These are phyloP conservation scores for Anthracocystis walkeri DNA, from an alignment of 1,284 basidiomycete species.

Conservation along the genomic window DNA sequence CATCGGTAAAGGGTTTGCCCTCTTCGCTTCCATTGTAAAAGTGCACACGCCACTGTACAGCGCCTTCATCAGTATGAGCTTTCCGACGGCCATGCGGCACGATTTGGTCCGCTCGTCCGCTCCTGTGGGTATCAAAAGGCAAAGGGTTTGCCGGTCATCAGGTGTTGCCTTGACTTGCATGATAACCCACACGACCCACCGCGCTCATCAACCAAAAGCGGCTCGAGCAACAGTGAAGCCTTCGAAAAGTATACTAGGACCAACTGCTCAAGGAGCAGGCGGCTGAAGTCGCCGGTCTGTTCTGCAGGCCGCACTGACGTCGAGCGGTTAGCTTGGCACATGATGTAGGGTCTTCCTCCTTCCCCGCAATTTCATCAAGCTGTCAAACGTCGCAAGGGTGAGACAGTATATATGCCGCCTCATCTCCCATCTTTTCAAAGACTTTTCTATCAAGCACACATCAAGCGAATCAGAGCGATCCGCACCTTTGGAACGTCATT, in stretches of 20 bases:
- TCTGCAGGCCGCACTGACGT: not conserved
- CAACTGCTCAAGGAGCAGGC: too few relatives aligned
- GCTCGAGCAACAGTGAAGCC: too few relatives aligned
- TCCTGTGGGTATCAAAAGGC: not conserved
- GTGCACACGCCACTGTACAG: too few relatives aligned
- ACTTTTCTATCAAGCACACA: not conserved
- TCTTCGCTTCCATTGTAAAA: too few relatives aligned
- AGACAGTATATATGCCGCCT: slow-evolving; percentile 3
- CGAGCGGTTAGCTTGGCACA: not conserved
- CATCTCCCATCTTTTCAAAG: too few relatives aligned
- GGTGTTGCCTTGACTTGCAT: not conserved
- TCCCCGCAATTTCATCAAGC: not conserved
- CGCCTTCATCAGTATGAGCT: too few relatives aligned
- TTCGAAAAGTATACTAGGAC: too few relatives aligned
- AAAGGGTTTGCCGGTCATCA: slow-evolving; percentile 2
- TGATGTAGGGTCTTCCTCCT: not conserved
- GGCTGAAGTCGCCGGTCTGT: slow-evolving; percentile 2
- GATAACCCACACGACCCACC: too few relatives aligned
- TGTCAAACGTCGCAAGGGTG: not conserved
- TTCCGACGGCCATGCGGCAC: not conserved
- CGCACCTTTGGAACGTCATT: not conserved
- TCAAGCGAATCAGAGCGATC: not conserved
- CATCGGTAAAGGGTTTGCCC: too few relatives aligned
- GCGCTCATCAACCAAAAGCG: too few relatives aligned
- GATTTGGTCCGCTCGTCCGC: not conserved